Conservation (phyloP, 768 basidiomycete species). For the Chiua virens region DNA sequence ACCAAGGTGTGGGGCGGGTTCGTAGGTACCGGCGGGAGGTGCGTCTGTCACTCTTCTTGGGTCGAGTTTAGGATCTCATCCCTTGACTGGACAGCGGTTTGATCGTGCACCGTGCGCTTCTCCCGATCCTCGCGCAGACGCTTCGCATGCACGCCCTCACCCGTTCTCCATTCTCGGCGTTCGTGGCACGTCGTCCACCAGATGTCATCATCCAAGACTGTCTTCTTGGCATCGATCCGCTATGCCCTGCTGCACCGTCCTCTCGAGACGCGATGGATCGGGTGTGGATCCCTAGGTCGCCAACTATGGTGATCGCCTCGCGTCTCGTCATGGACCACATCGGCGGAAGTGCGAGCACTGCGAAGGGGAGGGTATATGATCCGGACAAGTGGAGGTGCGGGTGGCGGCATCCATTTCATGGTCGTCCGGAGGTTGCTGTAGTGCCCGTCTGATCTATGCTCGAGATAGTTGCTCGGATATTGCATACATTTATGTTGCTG, state of each 20-base stretch:
- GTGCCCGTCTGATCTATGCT: constrained; percentile 24
- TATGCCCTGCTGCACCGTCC: constrained; percentile 30
- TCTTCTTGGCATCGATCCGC: constrained; percentile 37
- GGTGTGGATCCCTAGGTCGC: constrained; percentile 14
- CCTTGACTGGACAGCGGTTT: constrained; percentile 32
- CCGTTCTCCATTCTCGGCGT: constrained; percentile 27
- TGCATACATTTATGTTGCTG: too few relatives aligned
- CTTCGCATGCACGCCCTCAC: constrained; percentile 33
- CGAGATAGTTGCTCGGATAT: too few relatives aligned
- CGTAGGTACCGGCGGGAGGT: constrained; percentile 45
- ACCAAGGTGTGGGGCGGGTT: constrained; percentile 36
- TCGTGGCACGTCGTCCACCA: constrained; percentile 32
- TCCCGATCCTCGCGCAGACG: constrained; percentile 34
- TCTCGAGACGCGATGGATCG: constrained; percentile 1
- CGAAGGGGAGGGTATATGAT: constrained; percentile 28
- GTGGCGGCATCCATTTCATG: constrained; percentile 48
- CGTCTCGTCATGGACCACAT: constrained; percentile 44
- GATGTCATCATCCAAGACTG: constrained; percentile 45
- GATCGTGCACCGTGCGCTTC: constrained; percentile 38
- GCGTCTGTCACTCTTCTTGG: neutral
- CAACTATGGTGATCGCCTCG: constrained; percentile 40
- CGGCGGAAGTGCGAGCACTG: constrained; percentile 39
- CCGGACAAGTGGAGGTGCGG: constrained; percentile 42
- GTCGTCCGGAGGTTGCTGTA: constrained; percentile 35
- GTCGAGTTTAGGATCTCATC: neutral